Base-by-base conservation (phyloP, 306 rosid species). In the Inga laurina region DNA sequence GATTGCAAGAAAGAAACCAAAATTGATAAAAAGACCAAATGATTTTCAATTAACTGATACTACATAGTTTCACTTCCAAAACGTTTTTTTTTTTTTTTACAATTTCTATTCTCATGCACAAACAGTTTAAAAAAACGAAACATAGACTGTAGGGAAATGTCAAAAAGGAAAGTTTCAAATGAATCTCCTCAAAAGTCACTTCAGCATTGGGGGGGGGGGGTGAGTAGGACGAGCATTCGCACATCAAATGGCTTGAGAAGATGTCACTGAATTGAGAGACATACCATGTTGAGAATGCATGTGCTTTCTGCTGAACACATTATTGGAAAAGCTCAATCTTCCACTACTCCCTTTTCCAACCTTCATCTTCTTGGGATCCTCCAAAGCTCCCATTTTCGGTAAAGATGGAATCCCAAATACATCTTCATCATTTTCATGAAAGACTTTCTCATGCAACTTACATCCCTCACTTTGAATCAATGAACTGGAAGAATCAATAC, bases 331-430 rank as follows among this genome's bases (percentile, higher is more conserved):
- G 89, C 88, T 81, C 65, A 49, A 81, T 71, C 90, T 86, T 83
- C 72, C 84, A 34, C 83, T 72, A 76, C 9, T 66, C 65, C 82
- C 90, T 75, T 72, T 84, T 79, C 75, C 85, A 61, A 78, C 82
- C 82, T 85, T 79, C 81, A 71, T 64, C 89, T 78, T 82, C 88
- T 69, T 86, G 16, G 85, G 64, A 57, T 84, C 86, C 78, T 85
- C 74, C 49, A 66, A 79, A 81, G 82, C 80, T 79, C 76, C 81
- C 43, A 87, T 49, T 79, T 84, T 81, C 0, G 86, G 90, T 69
- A 84, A 72, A 56, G 87, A 83, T 84, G 91, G 89, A 81, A 92
- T 32, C 57, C 91, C 91, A 24, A 39, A 81, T 18, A 75, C 85
- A 81, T 80, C 68, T 64, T 83, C 87, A 79, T 82, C 84, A 44